Evolutionary conservation across 2,329 filamentous ascomycete genomes (phyloP).

Genomic region (Cercospora brassicicola): DNA sequence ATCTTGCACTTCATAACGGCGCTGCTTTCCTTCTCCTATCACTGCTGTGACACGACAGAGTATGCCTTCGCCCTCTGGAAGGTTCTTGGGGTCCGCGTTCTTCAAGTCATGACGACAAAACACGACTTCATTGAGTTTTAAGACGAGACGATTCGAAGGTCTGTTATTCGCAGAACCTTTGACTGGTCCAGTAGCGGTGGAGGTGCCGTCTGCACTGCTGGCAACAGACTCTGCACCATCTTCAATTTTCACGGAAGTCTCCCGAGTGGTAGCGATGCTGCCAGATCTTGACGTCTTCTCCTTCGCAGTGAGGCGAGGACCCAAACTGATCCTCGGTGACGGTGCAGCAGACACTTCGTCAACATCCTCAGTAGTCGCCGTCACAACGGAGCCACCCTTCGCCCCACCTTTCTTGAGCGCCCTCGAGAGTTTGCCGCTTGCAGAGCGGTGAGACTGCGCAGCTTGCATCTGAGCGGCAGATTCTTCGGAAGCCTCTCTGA

Average conservation of each 20-base stretch:
- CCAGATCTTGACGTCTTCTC: conserved; percentile 42
- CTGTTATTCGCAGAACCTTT: conserved; percentile 35
- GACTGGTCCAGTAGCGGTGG: conserved; percentile 27
- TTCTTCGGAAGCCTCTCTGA: conserved; percentile 50
- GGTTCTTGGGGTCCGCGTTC: conserved; percentile 31
- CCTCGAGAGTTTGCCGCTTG: conserved; percentile 33
- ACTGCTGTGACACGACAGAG: conserved; percentile 53
- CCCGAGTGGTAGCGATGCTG: conserved; percentile 49
- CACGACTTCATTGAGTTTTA: conserved; percentile 49
- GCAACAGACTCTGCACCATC: conserved; percentile 48
- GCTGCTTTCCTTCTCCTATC: conserved; percentile 56
- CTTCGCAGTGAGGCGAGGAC: conserved; percentile 36
- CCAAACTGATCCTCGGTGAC: conserved; percentile 36
- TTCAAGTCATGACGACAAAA: conserved; percentile 50
- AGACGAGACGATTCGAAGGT: conserved; percentile 34
- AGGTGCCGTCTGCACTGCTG: conserved; percentile 46
- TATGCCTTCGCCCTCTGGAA: conserved; percentile 52
- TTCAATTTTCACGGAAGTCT: conserved; percentile 54
- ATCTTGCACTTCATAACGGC: conserved; percentile 56
- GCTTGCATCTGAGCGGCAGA: conserved; percentile 39
- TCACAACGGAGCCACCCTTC: conserved; percentile 27
- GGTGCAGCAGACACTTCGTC: conserved; percentile 37
- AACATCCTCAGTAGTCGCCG: conserved; percentile 32
- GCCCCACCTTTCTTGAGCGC: conserved; percentile 31
- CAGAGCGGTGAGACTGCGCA: conserved; percentile 27